phyloP scores from a whole-genome alignment of 495 filamentous ascomycete species.

The Neurospora discreta region DNA sequence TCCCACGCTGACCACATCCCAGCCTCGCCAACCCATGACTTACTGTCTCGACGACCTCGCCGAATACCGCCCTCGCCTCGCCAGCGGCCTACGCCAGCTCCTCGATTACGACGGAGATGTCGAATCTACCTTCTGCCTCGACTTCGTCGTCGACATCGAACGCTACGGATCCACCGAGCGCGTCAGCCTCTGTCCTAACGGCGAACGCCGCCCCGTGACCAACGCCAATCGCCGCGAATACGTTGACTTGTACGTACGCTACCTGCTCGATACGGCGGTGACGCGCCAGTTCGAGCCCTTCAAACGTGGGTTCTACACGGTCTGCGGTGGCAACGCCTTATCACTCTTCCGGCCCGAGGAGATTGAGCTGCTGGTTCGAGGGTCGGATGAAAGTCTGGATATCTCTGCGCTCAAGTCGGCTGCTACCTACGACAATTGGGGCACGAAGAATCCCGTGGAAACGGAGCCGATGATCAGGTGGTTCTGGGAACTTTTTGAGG shows the following conservation, averaged over 20 bases:
- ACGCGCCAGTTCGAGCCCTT: constrained; percentile 86
- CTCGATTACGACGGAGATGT: constrained; percentile 83
- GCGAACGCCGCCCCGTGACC: constrained; percentile 68
- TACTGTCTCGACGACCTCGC: constrained; percentile 77
- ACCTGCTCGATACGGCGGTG: constrained; percentile 71
- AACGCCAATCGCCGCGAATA: constrained; percentile 79
- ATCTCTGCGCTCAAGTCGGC: constrained; percentile 65
- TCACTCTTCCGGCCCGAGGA: constrained; percentile 90
- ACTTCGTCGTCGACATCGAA: constrained; percentile 71
- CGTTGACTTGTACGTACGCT: constrained; percentile 75
- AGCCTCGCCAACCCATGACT: constrained; percentile 49
- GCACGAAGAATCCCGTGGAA: constrained; percentile 30
- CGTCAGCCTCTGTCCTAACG: constrained; percentile 64
- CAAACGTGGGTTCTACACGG: constrained; percentile 88
- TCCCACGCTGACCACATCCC: constrained; percentile 39
- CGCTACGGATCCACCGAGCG: constrained; percentile 59
- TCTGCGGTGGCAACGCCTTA: constrained; percentile 82
- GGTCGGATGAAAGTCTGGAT: constrained; percentile 78
- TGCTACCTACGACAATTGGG: constrained; percentile 78
- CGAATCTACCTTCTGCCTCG: constrained; percentile 66
- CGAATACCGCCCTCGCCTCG: constrained; percentile 69
- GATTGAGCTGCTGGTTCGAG: constrained; percentile 80
- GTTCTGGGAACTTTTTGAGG: constrained; percentile 82
- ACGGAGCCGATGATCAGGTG: constrained; percentile 59
- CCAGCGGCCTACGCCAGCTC: constrained; percentile 62